Percentiles rank a stretch among this genome's conserved stretches.
Evolutionary conservation across 345 rosid species (phyloP).

Genomic region (Angophora floribunda): DNA sequence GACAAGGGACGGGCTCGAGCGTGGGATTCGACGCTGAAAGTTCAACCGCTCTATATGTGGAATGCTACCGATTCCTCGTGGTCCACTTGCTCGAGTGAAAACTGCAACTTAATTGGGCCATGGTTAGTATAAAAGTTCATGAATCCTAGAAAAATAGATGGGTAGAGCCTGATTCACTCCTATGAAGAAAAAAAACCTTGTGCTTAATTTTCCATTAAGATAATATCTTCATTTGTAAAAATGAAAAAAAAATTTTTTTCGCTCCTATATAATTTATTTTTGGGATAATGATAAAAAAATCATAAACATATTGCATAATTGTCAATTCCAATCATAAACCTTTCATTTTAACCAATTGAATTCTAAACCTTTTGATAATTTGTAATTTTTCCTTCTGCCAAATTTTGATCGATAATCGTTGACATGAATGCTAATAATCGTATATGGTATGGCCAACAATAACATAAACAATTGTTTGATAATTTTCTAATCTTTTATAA

Average conservation of each 20-base stretch:
- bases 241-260: neutral
- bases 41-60: neutral
- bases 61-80: neutral
- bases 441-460: rapidly evolving
- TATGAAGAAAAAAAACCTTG: neutral
- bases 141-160: neutral
- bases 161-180: neutral
- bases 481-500: neutral
- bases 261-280: neutral
- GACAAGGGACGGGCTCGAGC: neutral
- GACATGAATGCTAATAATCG: neutral
- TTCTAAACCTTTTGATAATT: neutral
- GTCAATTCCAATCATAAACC: neutral
- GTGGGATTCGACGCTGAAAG: neutral
- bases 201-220: neutral
- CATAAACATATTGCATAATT: rapidly evolving
- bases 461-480: neutral
- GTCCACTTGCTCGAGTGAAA: neutral
- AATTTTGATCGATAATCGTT: neutral
- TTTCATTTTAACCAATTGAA: neutral
- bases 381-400: rapidly evolving
- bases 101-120: neutral
- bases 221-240: neutral
- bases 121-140: neutral
- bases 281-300: neutral